Percentiles rank a stretch among this genome's conserved stretches.
phyloP scores from a whole-genome alignment of 768 basidiomycete genomes.

The Tricholoma sp. region DNA sequence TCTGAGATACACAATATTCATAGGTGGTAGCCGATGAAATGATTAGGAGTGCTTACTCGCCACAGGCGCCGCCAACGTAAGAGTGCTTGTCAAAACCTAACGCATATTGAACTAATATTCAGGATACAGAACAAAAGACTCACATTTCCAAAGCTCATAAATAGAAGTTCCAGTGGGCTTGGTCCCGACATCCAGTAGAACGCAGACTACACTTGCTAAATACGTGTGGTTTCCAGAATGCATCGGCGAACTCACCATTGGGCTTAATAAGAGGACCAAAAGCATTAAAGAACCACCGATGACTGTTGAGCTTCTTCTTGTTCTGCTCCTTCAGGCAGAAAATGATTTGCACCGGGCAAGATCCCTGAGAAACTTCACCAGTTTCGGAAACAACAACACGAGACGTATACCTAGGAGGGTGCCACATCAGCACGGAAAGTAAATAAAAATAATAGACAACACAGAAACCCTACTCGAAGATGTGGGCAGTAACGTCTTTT shows the following conservation, averaged over 20 bases:
- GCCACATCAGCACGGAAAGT: conserved; percentile 1
- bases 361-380: conserved; percentile 74
- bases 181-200: conserved; percentile 93
- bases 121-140: conserved; percentile 9
- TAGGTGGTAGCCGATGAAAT: background rate
- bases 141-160: conserved; percentile 95
- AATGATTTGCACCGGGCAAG: conserved; percentile 80
- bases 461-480: conserved; percentile 76
- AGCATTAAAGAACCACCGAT: conserved; percentile 97
- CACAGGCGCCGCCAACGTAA: conserved; percentile 91
- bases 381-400: conserved; percentile 72
- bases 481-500: conserved; percentile 90
- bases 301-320: conserved; percentile 95
- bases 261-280: conserved; percentile 85
- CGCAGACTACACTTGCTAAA: conserved; percentile 51
- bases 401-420: conserved; percentile 58
- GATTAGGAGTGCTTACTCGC: conserved; percentile 54
- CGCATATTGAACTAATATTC: conserved; percentile 6
- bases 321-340: conserved; percentile 95
- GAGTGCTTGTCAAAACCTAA: conserved; percentile 76
- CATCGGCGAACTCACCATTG: conserved; percentile 46
- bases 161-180: conserved; percentile 93
- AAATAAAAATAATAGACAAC: background rate
- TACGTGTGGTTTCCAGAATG: conserved; percentile 4
- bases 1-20: conserved; percentile 26